Conservation (phyloP, 1,284 basidiomycete genomes). For the Schizophyllum commune region DNA sequence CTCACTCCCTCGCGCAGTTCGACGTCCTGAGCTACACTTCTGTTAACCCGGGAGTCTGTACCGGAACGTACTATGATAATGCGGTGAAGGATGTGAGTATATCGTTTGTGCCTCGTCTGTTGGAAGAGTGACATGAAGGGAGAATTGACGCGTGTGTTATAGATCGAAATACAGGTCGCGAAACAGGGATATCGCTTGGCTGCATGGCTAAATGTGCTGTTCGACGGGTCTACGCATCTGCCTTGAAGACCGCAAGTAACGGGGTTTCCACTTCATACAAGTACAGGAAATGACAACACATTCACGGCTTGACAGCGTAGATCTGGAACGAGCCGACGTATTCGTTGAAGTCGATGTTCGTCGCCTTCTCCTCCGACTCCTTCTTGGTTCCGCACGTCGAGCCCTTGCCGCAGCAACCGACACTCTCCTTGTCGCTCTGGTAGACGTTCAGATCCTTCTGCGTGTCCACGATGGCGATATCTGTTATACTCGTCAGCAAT, state of each 20-base stretch:
- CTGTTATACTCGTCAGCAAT: constrained; percentile 25
- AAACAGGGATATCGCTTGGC: constrained; percentile 49
- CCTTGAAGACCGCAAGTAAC: too few species aligned
- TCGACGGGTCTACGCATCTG: constrained; percentile 24
- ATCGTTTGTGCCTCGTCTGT: too few species aligned
- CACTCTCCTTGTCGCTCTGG: not conserved
- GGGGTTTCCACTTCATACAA: too few species aligned
- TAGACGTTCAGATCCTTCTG: constrained; percentile 33
- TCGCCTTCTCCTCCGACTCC: constrained; percentile 6
- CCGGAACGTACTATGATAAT: constrained; percentile 35
- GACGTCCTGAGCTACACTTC: constrained; percentile 37
- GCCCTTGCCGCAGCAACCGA: not conserved
- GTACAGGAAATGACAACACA: too few species aligned
- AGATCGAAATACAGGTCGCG: constrained; percentile 49
- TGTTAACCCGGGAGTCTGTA: constrained; percentile 37
- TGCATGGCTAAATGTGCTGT: constrained; percentile 48
- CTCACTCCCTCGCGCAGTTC: constrained; percentile 23
- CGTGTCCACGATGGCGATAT: constrained; percentile 30
- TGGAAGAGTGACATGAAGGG: too few species aligned
- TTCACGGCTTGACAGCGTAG: constrained; percentile 35
- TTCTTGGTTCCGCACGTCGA: not conserved
- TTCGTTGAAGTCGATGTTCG: constrained; percentile 29
- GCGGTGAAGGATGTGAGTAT: constrained; percentile 36
- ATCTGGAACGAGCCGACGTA: constrained; percentile 39
- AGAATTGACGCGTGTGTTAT: too few species aligned